Conservation (phyloP, 2,329 filamentous ascomycete genomes). For the Didymella exigua region DNA sequence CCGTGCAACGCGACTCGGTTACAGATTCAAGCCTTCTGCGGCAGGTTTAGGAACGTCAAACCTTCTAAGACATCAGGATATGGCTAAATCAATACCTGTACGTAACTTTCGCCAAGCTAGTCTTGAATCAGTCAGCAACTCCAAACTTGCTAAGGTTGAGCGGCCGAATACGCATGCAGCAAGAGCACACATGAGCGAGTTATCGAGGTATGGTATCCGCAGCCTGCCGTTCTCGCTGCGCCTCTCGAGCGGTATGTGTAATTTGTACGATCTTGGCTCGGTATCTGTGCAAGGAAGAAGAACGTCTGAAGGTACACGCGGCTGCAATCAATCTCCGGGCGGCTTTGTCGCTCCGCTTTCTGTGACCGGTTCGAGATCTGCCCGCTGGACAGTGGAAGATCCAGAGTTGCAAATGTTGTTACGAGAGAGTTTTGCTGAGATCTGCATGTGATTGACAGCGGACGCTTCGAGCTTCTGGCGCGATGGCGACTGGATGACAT, state of each 20-base stretch:
- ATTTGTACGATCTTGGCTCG: conserved; percentile 7
- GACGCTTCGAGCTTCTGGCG: conserved; percentile 6
- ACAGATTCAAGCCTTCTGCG: conserved; percentile 15
- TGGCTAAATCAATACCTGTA: conserved; percentile 27
- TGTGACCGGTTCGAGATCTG: conserved; percentile 5
- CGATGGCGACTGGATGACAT: conserved; percentile 14
- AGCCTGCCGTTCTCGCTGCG: not conserved
- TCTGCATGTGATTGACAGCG: conserved; percentile 31
- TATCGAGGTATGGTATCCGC: not conserved
- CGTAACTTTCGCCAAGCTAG: conserved; percentile 32
- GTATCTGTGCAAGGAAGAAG: not conserved
- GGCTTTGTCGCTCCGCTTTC: conserved; percentile 16
- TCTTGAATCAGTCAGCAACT: conserved; percentile 16
- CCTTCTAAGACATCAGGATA: conserved; percentile 16
- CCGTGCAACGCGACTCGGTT: conserved; percentile 18
- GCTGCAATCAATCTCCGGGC: conserved; percentile 2
- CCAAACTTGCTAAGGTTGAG: conserved; percentile 24
- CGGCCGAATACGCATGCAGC: conserved; percentile 15
- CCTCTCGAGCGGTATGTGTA: conserved; percentile 2
- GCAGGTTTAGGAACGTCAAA: conserved; percentile 20
- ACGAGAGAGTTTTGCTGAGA: conserved; percentile 29
- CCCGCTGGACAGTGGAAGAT: not conserved
- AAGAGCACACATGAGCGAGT: conserved; percentile 5
- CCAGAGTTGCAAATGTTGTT: conserved; percentile 26
- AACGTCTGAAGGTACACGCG: not conserved